Evolutionary conservation across 805 yeast genomes (phyloP).

Genomic region (Candida montana): DNA sequence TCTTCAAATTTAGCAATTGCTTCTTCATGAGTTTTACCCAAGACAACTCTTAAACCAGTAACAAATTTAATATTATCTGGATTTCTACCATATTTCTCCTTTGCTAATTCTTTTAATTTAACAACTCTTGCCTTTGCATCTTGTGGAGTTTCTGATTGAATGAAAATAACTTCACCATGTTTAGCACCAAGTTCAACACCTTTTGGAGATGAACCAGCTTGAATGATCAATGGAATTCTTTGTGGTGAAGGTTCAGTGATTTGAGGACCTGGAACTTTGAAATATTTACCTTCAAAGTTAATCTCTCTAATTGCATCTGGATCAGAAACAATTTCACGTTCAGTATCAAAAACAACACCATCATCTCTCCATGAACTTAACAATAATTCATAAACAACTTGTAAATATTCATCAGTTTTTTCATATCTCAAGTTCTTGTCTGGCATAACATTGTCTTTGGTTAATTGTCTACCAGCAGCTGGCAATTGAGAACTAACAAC

Average conservation of each 20-base stretch:
- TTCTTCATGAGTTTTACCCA: conserved; percentile 37
- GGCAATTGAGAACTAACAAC: conserved; percentile 40
- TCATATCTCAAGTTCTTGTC: conserved; percentile 39
- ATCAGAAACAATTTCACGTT: conserved; percentile 32
- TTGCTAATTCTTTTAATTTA: conserved; percentile 31
- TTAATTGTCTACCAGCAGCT: conserved; percentile 39
- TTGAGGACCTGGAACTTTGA: conserved; percentile 35
- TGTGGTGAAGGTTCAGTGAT: conserved; percentile 42
- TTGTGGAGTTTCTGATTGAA: conserved; percentile 31
- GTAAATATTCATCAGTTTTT: conserved; percentile 39
- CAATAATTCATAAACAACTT: conserved; percentile 37
- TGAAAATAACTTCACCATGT: conserved; percentile 39
- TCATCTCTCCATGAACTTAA: conserved; percentile 44
- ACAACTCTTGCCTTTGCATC: conserved; percentile 26
- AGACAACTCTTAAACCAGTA: conserved; percentile 32
- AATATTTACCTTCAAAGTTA: conserved; percentile 37
- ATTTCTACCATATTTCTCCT: conserved; percentile 31
- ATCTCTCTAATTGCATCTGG: conserved; percentile 39
- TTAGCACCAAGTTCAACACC: conserved; percentile 41
- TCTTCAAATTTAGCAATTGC: conserved; percentile 34
- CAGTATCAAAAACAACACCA: conserved; percentile 26
- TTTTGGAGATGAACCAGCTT: conserved; percentile 40
- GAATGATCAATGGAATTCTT: conserved; percentile 40
- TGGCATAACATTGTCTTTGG: conserved; percentile 33
- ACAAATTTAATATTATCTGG: conserved; percentile 36